Conservation (phyloP, 495 filamentous ascomycete species). For the Hypoxylon fuscum region DNA sequence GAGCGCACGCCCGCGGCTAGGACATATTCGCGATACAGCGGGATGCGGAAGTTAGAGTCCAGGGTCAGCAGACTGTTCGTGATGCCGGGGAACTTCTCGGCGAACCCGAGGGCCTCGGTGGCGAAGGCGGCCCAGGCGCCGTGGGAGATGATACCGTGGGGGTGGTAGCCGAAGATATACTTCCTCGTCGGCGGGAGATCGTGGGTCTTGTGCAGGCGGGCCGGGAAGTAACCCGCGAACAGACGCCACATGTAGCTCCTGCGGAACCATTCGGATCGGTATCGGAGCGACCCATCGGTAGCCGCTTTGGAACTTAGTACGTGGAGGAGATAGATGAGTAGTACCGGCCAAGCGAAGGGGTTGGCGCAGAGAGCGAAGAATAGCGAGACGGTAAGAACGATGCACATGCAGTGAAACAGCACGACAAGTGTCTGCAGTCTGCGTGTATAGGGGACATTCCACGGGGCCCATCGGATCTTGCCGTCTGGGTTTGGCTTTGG, state of each 20-base stretch:
- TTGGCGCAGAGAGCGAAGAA: constrained; percentile 94
- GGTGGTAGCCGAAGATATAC: constrained; percentile 98
- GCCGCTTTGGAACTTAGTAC: constrained; percentile 79
- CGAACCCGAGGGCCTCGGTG: constrained; percentile 91
- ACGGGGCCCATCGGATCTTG: constrained; percentile 80
- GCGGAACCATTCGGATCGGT: constrained; percentile 77
- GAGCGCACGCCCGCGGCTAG: constrained; percentile 85
- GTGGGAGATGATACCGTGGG: constrained; percentile 95
- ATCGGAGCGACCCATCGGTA: constrained; percentile 74
- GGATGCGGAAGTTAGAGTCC: constrained; percentile 92
- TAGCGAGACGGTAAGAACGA: constrained; percentile 74
- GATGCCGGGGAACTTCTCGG: constrained; percentile 92
- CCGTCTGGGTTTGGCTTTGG: constrained; percentile 43
- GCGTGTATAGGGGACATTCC: constrained; percentile 84
- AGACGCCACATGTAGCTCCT: constrained; percentile 83
- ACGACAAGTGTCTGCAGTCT: constrained; percentile 89
- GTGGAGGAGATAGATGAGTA: constrained; percentile 91
- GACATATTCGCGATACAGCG: constrained; percentile 92
- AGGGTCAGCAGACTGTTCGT: constrained; percentile 91
- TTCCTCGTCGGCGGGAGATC: constrained; percentile 83
- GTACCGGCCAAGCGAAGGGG: constrained; percentile 88
- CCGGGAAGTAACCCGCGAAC: constrained; percentile 93
- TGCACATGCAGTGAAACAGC: constrained; percentile 83
- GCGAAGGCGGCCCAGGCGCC: constrained; percentile 93
- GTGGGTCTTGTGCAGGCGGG: constrained; percentile 82